Evolutionary conservation across 306 rosid genomes (phyloP).

Genomic region (Cicer judaicum): DNA sequence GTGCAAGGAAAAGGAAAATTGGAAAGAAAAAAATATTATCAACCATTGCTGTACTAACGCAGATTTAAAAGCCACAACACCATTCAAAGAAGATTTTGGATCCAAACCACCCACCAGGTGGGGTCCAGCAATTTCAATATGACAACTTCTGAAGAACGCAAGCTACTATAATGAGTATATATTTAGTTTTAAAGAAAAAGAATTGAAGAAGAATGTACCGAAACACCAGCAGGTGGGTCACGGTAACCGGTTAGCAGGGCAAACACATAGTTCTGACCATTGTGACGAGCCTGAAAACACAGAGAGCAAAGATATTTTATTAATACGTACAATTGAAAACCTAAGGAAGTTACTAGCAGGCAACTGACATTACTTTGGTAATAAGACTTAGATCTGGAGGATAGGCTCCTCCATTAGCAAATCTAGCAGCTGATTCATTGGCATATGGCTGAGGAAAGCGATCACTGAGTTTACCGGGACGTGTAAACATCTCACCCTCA

Average conservation of each 20-base stretch:
- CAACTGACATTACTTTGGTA: slow-evolving; percentile 73
- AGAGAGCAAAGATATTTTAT: slow-evolving; percentile 22
- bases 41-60: background rate
- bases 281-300: slow-evolving; percentile 91
- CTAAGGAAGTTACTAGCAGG: slow-evolving; percentile 35
- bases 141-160: slow-evolving; percentile 1
- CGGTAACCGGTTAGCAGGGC: slow-evolving; percentile 90
- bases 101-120: slow-evolving; percentile 1
- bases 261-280: slow-evolving; percentile 92
- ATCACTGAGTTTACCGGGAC: slow-evolving; percentile 98
- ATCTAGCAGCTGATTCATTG: slow-evolving; percentile 98
- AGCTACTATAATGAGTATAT: background rate
- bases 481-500: slow-evolving; percentile 98
- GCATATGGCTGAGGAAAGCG: slow-evolving; percentile 94
- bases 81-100: background rate
- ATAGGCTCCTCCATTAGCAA: slow-evolving; percentile 98
- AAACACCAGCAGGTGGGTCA: slow-evolving; percentile 97
- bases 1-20: background rate
- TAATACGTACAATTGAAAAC: background rate
- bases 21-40: background rate
- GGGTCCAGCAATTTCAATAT: slow-evolving; percentile 9
- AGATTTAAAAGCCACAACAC: background rate
- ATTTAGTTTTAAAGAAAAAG: background rate
- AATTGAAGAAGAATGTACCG: slow-evolving; percentile 54
- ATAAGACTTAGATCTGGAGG: slow-evolving; percentile 97